Base-by-base conservation (phyloP, 2,329 filamentous ascomycete genomes). In the Periglandula ipomoeae region DNA sequence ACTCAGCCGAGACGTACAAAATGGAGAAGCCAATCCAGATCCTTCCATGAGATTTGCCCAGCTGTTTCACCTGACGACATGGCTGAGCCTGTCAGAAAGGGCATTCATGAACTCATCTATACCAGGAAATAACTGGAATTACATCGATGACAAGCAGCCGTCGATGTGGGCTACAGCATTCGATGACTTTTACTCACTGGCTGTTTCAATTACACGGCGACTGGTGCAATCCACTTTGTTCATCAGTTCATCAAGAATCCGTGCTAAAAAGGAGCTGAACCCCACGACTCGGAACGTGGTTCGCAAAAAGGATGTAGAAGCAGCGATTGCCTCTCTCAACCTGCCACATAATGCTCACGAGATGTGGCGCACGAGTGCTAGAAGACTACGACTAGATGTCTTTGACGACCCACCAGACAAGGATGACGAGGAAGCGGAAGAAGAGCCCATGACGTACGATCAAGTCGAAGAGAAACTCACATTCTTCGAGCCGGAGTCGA, bases 51-150 rank as follows among this genome's bases (percentile, higher is more conserved):
- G 72, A 2, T 77, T 79, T 44, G 68, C 76, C 2, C 63, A 70
- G 17, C 60, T 91, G 0, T 79, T 93, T 41, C 68, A 76, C 40
- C 59, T 82, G 2, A 64, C 67, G 3, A 72, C 67, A 9, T 88
- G 85, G 79, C 65, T 90, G 4, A 64, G 67, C 5, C 70, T 93
- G 4, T 83, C 85, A 0, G 71, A 77, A 41, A 70, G 71, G 1
- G 57, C 90, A 1, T 93, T 91, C 61, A 91, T 94, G 87, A 91
- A 90, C 52, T 74, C 75, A 11, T 62, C 70, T 2, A 69, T 76
- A 38, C 67, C 72, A 11, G 78, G 81, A 47, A 74, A 79, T 48
- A 89, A 87, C 60, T 94, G 87, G 87, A 70, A 69, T 30, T 72
- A 70, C 35, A 57, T 86, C 7, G 73, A 75, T 19, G 73, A 76